Evolutionary conservation across 768 basidiomycete species (phyloP), one percentile per base, ranked within the genome.

Genomic region (Termitomyces sp.): DNA sequence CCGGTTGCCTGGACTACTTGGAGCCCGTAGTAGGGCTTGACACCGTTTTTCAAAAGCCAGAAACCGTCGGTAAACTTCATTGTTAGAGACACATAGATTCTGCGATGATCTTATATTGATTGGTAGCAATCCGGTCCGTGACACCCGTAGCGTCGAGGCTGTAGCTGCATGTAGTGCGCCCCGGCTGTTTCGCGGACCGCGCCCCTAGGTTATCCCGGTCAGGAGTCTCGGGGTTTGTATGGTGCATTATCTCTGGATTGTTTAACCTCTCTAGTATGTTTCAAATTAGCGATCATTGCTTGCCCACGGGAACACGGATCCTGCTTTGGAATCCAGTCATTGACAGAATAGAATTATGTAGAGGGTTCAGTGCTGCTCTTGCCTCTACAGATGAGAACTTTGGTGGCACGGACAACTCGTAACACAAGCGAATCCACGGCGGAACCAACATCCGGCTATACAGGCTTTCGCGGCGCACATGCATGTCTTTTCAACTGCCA

Each of bases 31-130:
- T 76, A 76, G 12, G 83, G 76, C 63, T 81, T 83, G 55, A 84
- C 79, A 40, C 83, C 86, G 58, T 78, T 73, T 62, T 83, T 83
- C 61, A 83, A 68, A 23, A 86, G 76, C 85, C 84, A 88, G 64
- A 88, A 84, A 21, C 86, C 85, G 70, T 88, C 86, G 74, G 81
- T 86, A 73, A 86, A 85, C 64, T 81, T 84, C 85, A 87, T 89
- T 7, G 52, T 65, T 54, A 16, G 44, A 17, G 45, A 12, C 19
- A 48, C 23, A 25, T 25, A 21, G 27, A 47, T 30, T 19, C 45
- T n/a, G n/a, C 35, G 35, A 39, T 19, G 50, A 27, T 51, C 25
- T 51, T 51, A 51, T 51, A 51, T 12, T 17, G 14, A 50, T 50
- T 17, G 3, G 25, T 7, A n/a, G 7, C 23, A 27, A 1, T 37